Evolutionary conservation across 2,329 filamentous ascomycete genomes (phyloP), one percentile per base, ranked within the genome.

Genomic region (Aspergillus viridinutans): DNA sequence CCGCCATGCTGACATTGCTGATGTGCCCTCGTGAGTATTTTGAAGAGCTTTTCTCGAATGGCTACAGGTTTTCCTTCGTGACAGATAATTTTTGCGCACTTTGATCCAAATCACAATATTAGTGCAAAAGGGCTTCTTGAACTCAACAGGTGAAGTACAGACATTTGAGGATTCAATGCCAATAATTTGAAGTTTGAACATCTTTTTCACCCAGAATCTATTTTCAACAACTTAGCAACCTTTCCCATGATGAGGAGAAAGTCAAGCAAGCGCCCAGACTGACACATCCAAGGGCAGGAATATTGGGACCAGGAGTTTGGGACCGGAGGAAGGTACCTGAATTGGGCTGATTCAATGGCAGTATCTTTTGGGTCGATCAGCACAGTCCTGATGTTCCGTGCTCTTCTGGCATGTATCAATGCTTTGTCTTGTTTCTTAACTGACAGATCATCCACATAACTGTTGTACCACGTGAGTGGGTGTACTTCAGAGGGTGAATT

Each of bases 141-240:
- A 26, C 3, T 25, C 21, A 23, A 23, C 17, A 48, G 50, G 25
- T 26, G n/a, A 35, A 53, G 49, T 58, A 66, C 75, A 57, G 63
- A 79, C 76, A 63, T 75, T 69, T 43, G 70, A 66, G 52, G 69
- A 67, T 52, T 69, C 72, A 29, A 67, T 64, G 21, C 76, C 77
- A 47, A 72, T 67, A 38, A 72, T 66, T 55, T 77, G 72, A 45
- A 81, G 71, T 52, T 76, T 76, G 63, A 81, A 81, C 79, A 81
- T 81, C 63, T 81, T 81, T 62, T 81, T 81, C 25, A 79, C 78
- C 79, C 79, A 81, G 58, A 81, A 81, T 49, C 79, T 80, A 59
- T 47, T 48, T 3, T 42, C 9, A 58, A 38, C 35, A 32, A 21
- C 28, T 58, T 53, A 52, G 49, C 20, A 25, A 12, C 3, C 3